Base-by-base conservation (phyloP, 305 asterid genomes). In the Ilex paraguariensis region DNA sequence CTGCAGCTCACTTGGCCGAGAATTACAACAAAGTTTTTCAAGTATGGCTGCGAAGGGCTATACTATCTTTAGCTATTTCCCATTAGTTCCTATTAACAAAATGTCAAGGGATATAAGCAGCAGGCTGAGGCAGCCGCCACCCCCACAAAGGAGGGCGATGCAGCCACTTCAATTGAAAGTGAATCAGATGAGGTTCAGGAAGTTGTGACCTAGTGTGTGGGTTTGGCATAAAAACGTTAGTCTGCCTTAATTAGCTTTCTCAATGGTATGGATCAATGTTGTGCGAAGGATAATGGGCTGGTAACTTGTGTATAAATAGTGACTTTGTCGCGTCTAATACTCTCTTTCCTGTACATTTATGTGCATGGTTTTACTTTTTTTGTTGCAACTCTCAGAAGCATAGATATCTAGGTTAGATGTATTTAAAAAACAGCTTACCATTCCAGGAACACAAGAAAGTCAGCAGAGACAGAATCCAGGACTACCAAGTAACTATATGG, bases 51-150 rank as follows among this genome's bases (percentile, higher is more conserved):
- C 70, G 0, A 84, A 81, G 64, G 98, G 96, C 11, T 81, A 77
- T 54, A 70, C 62, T 16, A 12, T 83, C 13, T 76, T 81, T 33
- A 61, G 70, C 49, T 84, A 84, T 54, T 68, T 79, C 2, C 98
- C 96, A 0, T 65, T 72, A 36, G 79, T 91, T 21, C 96, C 96
- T 3, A 76, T 84, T 31, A 93, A 84, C 17, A 95, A 81, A 49
- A 68, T 88, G 61, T 63, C 15, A 77, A 81, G 77, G 95, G 86
- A 0, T 88, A 87, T 21, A 79, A 84, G 70, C 85, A 82, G 70
- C 86, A 80, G 68, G 82, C 79, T 10, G 88, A 85, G 72, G 77
- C 82, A 0, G 88, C 70, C 0, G 81, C 28, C 2, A 21, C 28
- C 28, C 68, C 81, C 8, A 77, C 85, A 7, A 36, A 36, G 8